These are phyloP conservation scores for Alternaria gansuensis DNA, from an alignment of 2,329 filamentous ascomycete species.

Conservation along the genomic window DNA sequence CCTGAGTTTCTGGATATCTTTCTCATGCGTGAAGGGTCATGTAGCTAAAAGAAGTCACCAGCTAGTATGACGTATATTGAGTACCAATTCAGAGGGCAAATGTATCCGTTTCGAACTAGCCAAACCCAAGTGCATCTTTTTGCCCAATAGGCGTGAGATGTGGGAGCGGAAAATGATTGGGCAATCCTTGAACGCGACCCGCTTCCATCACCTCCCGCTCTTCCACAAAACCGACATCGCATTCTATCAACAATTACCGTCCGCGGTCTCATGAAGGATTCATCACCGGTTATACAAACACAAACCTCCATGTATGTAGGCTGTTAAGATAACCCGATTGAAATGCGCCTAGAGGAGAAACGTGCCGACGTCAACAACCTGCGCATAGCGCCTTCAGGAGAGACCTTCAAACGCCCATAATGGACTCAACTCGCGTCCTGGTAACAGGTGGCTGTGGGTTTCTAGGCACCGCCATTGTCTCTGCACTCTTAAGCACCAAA, in stretches of 20 bases:
- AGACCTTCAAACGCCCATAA: constrained; percentile 19
- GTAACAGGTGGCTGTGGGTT: constrained; percentile 61
- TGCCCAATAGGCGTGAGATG: background rate
- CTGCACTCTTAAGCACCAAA: constrained; percentile 50
- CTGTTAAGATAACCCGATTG: background rate
- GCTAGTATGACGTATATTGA: background rate
- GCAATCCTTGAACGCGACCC: background rate
- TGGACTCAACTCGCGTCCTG: constrained; percentile 48
- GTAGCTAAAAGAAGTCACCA: background rate
- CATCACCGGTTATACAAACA: background rate
- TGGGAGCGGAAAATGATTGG: background rate
- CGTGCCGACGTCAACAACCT: background rate
- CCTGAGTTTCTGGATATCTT: background rate
- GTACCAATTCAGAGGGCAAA: background rate
- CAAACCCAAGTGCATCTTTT: background rate
- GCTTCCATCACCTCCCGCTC: background rate
- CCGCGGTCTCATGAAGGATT: background rate
- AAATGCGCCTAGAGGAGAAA: background rate
- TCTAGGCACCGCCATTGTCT: constrained; percentile 55
- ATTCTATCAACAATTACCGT: background rate
- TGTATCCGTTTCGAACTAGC: background rate
- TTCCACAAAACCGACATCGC: background rate
- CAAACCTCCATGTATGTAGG: background rate
- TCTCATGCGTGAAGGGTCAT: background rate
- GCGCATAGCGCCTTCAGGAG: background rate